Base-by-base conservation (phyloP, 306 rosid genomes). In the Benincasa hispida region DNA sequence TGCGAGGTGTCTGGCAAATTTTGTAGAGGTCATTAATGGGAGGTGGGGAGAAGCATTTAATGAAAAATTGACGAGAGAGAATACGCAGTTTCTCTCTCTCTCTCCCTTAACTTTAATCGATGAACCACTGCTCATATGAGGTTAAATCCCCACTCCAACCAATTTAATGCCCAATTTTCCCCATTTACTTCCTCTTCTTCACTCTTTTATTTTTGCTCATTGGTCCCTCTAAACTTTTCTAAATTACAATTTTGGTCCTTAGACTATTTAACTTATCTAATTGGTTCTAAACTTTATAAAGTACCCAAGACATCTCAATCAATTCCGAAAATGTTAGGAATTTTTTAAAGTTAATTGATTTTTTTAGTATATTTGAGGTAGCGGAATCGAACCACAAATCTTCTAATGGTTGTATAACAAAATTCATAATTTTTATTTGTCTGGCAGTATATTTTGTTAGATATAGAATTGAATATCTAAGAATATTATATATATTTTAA, bases 1-100 rank as follows among this genome's bases (percentile, higher is more conserved):
- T 80, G 82, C 12, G 75, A 55, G 15, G 61, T 77, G 84, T 80
- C 85, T 82, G 80, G 80, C 85, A 74, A 74, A 74, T 74, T 78
- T 74, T 30, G 57, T 55, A 56, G 86, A n/a, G 74, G 54, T 63
- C 79, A 81, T 79, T 82, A 76, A 81, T 34, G 58, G 81, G 77
- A 35, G 73, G 81, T 77, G 79, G 61, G 78, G 78, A 25, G 57
- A 32, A 80, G 65, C 85, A 78, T 53, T 84, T 57, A 81, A 70
- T 83, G 86, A 75, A 51, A 75, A 83, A 83, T 83, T 32, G 86
- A 83, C 81, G 79, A 79, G 73, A 55, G 45, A 45, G 28, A 58
- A 76, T 13, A 22, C 53, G 15, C 54, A 11, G 0, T 34, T 28
- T 42, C 5, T 51, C 59, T 68, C 37, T 51, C 45, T 73, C 62